A percentile compares a stretch with the other conserved stretches of the same genome.
Conservation (phyloP, 208 protist genomes). For the Trypanosoma conorhini region DNA sequence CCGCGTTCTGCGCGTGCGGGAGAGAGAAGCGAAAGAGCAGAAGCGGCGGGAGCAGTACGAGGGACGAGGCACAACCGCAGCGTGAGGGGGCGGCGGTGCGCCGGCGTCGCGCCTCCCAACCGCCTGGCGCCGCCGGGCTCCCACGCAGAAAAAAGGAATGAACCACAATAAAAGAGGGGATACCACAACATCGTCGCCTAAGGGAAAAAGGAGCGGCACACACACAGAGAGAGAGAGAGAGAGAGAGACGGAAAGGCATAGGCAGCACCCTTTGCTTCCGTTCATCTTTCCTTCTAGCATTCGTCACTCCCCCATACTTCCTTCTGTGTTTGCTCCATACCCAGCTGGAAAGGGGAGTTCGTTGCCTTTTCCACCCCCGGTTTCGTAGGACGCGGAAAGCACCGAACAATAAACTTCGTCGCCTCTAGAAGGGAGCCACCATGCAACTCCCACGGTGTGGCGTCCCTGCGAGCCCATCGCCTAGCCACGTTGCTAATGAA, state of each 20-base stretch:
- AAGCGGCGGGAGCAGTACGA: no score
- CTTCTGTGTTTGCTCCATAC: not conserved
- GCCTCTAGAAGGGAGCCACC: not conserved
- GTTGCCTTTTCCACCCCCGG: not conserved
- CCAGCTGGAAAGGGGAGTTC: not conserved
- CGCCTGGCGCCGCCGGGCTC: not conserved
- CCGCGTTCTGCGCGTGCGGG: no score
- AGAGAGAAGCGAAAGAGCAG: no score
- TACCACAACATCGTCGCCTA: not conserved
- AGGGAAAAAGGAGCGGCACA: not conserved
- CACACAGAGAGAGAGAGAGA: no score
- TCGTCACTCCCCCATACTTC: not conserved
- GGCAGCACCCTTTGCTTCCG: not conserved
- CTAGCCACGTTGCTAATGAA: not conserved
- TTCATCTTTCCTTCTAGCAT: not conserved
- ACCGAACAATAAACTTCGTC: constrained; percentile 3
- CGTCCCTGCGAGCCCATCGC: not conserved
- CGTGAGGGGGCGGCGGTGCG: no score
- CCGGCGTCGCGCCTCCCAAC: not conserved
- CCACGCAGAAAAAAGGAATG: not conserved
- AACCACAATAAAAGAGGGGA: not conserved
- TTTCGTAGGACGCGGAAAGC: constrained; percentile 6
- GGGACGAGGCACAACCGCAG: no score
- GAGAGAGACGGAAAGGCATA: not conserved
- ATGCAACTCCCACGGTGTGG: constrained; percentile 2